Percentiles rank a stretch among this genome's conserved stretches.
phyloP scores from a whole-genome alignment of 345 rosid genomes.

The Heritiera littoralis region DNA sequence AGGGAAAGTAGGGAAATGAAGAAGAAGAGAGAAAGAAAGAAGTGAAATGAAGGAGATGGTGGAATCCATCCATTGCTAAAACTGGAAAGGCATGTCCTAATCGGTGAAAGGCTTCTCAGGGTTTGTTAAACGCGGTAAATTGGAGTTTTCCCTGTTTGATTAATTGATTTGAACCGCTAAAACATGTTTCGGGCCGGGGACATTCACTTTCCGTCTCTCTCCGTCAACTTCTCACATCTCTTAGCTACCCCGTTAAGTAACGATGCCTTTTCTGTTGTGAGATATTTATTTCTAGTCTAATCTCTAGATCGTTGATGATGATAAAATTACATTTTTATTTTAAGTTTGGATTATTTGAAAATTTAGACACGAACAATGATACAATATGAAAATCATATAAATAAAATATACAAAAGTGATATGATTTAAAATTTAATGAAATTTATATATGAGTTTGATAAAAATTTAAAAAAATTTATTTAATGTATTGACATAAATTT shows the following conservation, averaged over 20 bases:
- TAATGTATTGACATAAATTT: too few species aligned
- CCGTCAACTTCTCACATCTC: neutral
- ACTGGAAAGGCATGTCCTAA: conserved; percentile 2
- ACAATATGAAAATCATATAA: too few species aligned
- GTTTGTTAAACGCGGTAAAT: conserved; percentile 16
- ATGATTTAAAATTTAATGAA: too few species aligned
- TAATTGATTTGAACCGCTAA: neutral
- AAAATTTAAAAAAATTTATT: too few species aligned
- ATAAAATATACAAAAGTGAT: too few species aligned
- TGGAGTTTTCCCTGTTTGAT: neutral
- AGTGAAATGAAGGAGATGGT: conserved; percentile 14
- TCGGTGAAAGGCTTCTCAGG: conserved; percentile 4
- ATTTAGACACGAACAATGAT: too few species aligned
- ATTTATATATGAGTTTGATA: too few species aligned
- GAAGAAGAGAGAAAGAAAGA: neutral
- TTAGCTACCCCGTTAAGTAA: neutral
- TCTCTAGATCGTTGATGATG: too few species aligned
- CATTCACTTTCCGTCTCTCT: conserved; percentile 7
- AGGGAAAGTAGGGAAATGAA: too few species aligned
- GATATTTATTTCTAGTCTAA: too few species aligned
- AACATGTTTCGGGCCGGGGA: neutral
- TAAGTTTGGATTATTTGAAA: too few species aligned
- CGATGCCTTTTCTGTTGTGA: neutral
- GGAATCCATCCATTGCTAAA: conserved; percentile 20
- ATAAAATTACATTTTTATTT: too few species aligned